Evolutionary conservation across 805 yeast genomes (phyloP), one percentile per base, ranked within the genome.

Genomic region (Hanseniaspora lindneri): DNA sequence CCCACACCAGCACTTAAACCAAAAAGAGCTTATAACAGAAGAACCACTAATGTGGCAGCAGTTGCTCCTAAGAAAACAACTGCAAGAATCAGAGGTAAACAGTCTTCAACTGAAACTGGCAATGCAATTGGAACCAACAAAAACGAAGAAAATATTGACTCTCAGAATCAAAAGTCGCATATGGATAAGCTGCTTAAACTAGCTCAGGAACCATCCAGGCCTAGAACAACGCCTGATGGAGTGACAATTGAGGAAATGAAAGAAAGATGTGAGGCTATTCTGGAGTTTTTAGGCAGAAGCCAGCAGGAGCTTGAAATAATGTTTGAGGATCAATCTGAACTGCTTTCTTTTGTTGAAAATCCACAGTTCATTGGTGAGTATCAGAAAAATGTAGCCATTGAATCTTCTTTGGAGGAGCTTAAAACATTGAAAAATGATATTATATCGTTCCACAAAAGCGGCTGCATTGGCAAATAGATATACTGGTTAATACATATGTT

Each of bases 281-380:
- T 89, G 56, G 97, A 92, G 64, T 92, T 88, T 72, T 74, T 89
- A 23, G 85, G 88, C 11, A 72, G 95, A 47, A 83, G 94, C 1
- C 95, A 87, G 62, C 64, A 80, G 53, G 97, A 89, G 58, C 66
- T 89, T 52, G 79, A 80, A 41, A 75, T 75, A 46, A 95, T 87
- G 56, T 80, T 79, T 54, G 66, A 71, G n/a, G 75, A 72, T 37
- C 77, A 79, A 48, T 68, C 66, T 25, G 72, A 69, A 50, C 59
- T 79, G 46, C 65, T 74, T 23, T 66, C 67, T 49, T 73, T 67
- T 57, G 70, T 69, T 10, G 71, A 68, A 51, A 74, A 68, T 46
- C 67, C 65, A 20, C 57, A 55, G 17, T 62, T 64, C 50, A 67
- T 66, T 48, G 56, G 57, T 27, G 62, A 66, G 43, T 67, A 72